phyloP scores from a whole-genome alignment of 129 eudicot species.

The Gnaphalium uliginosum region DNA sequence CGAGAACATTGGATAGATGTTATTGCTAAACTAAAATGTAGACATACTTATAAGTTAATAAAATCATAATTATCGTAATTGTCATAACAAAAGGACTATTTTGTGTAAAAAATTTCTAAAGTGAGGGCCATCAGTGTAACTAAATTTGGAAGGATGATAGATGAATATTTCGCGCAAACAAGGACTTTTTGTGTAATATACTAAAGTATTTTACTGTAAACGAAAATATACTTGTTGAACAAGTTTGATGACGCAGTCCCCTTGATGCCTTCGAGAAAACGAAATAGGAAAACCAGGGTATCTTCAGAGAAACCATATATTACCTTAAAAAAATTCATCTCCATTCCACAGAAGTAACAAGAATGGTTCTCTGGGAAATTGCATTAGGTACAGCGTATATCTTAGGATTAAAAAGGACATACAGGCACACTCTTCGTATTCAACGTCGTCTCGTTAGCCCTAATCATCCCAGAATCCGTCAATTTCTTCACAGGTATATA shows the following conservation, averaged over 20 bases:
- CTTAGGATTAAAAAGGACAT: slow-evolving; percentile 74
- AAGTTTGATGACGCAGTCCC: background rate
- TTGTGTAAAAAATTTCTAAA: too few species aligned
- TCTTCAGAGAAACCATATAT: background rate
- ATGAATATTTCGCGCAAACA: too few species aligned
- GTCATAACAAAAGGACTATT: too few species aligned
- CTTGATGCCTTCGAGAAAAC: slow-evolving; percentile 28
- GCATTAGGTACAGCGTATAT: slow-evolving; percentile 83
- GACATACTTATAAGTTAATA: too few species aligned
- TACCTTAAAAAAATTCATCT: too few species aligned
- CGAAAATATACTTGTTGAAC: background rate
- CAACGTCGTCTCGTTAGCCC: slow-evolving; percentile 77
- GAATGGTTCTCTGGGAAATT: slow-evolving; percentile 92
- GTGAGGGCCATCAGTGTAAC: too few species aligned
- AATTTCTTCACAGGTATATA: slow-evolving; percentile 57
- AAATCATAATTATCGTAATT: too few species aligned
- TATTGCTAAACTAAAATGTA: too few species aligned
- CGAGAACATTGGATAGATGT: too few species aligned
- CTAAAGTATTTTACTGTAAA: too few species aligned
- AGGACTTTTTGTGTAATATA: too few species aligned
- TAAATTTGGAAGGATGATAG: too few species aligned
- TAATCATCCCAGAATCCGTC: slow-evolving; percentile 56
- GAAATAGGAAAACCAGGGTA: slow-evolving; percentile 8
- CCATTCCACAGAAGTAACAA: background rate
- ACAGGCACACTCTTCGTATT: slow-evolving; percentile 58